A percentile compares a stretch with the other conserved stretches of the same genome.
Conservation (phyloP, 768 basidiomycete genomes). For the Cubamyces sp. region DNA sequence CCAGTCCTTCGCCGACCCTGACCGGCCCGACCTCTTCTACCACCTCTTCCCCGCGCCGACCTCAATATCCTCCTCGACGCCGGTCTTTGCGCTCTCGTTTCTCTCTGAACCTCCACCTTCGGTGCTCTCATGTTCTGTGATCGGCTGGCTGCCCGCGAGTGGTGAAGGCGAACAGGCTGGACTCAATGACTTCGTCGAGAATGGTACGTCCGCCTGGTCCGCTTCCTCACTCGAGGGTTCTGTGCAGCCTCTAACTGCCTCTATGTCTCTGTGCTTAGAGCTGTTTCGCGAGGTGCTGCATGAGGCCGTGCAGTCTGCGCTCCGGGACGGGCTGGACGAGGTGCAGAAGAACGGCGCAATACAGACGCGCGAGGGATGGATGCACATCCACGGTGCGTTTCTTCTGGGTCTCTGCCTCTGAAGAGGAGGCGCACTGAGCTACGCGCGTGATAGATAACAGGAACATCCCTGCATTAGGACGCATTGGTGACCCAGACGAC, state of each 20-base stretch:
- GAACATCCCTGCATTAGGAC: constrained; percentile 72
- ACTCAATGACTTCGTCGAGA: constrained; percentile 73
- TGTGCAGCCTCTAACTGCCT: neutral
- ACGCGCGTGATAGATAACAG: constrained; percentile 55
- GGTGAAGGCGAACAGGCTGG: constrained; percentile 47
- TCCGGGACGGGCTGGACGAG: constrained; percentile 59
- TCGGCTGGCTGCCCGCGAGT: constrained; percentile 73
- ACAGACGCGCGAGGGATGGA: constrained; percentile 78
- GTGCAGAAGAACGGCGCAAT: constrained; percentile 65
- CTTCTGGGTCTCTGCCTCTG: neutral
- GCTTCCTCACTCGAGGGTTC: neutral
- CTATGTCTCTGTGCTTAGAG: constrained; percentile 43
- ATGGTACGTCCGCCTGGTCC: constrained; percentile 50
- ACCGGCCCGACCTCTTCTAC: constrained; percentile 70
- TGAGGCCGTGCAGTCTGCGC: constrained; percentile 52
- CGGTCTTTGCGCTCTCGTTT: constrained; percentile 71
- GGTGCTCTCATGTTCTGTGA: constrained; percentile 52
- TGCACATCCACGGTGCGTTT: constrained; percentile 71
- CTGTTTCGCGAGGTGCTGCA: constrained; percentile 65
- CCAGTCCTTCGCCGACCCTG: constrained; percentile 50
- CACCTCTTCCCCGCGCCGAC: constrained; percentile 61
- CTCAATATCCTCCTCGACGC: constrained; percentile 45
- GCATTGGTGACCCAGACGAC: constrained; percentile 84
- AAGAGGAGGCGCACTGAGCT: too few relatives aligned
- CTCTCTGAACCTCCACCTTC: constrained; percentile 48